A percentile compares a stretch with the other conserved stretches of the same genome.
Evolutionary conservation across 176 grass and related monocot genomes (phyloP).

Genomic region (Oryza rufipogon): DNA sequence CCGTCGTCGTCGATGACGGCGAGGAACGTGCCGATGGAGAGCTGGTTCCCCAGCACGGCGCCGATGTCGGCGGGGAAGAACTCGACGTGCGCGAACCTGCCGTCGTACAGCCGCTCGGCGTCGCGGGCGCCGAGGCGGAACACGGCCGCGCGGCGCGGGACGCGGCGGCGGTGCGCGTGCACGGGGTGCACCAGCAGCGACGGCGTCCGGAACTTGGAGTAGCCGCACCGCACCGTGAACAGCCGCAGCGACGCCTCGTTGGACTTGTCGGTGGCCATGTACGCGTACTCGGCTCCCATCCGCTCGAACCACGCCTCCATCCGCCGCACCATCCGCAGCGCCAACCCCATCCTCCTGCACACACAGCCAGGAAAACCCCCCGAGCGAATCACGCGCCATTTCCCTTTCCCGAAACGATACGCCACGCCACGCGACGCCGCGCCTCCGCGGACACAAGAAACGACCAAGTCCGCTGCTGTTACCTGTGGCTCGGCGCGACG

Average conservation of each 20-base stretch:
- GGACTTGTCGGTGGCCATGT: conserved; percentile 85
- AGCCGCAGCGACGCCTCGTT: conserved; percentile 82
- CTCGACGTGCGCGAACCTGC: conserved; percentile 57
- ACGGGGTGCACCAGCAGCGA: conserved; percentile 93
- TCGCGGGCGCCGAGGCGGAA: conserved; percentile 47
- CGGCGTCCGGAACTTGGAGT: conserved; percentile 91
- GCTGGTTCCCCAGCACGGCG: conserved; percentile 64
- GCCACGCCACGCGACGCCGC: not conserved
- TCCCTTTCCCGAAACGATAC: not conserved
- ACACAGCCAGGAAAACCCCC: not conserved
- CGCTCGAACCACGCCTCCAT: conserved; percentile 77
- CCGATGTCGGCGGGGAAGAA: conserved; percentile 90
- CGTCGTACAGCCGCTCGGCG: conserved; percentile 66
- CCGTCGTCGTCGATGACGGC: conserved; percentile 35
- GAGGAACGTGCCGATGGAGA: conserved; percentile 73
- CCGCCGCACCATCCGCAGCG: conserved; percentile 45
- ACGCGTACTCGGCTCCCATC: conserved; percentile 72
- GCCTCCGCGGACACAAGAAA: not conserved
- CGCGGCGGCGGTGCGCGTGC: conserved; percentile 62
- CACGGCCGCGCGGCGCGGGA: conserved; percentile 39
- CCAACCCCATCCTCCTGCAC: conserved; percentile 79
- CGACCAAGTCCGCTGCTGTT: not conserved
- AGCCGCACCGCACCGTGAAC: conserved; percentile 76
- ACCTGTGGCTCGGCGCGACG: conserved; percentile 64
- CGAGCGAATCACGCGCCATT: not conserved